Conservation (phyloP, 2,329 filamentous ascomycete genomes). For the Fusarium begoniae region DNA sequence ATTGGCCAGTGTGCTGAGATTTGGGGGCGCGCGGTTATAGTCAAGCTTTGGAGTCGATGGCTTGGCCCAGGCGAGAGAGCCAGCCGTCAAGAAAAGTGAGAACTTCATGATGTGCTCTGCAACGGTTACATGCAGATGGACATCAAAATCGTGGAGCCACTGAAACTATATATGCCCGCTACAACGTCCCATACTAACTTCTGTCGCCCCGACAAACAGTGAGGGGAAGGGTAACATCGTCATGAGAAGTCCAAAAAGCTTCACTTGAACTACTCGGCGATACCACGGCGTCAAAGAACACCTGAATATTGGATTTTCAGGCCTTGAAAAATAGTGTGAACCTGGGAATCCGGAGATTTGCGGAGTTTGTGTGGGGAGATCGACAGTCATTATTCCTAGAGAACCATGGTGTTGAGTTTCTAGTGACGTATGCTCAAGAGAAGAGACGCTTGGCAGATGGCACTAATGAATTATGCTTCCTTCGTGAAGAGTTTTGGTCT, state of each 20-base stretch:
- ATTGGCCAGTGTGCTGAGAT: conserved; percentile 51
- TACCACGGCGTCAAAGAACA: conserved; percentile 23
- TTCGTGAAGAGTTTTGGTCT: background rate
- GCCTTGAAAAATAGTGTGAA: conserved; percentile 2
- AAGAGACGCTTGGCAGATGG: conserved; percentile 21
- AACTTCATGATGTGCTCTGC: conserved; percentile 21
- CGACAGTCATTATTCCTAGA: conserved; percentile 13
- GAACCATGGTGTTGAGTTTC: conserved; percentile 16
- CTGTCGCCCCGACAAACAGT: conserved; percentile 23
- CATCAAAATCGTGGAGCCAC: background rate
- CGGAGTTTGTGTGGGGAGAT: conserved; percentile 37
- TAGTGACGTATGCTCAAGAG: conserved; percentile 23
- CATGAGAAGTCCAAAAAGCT: conserved; percentile 3
- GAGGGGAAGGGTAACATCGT: conserved; percentile 28
- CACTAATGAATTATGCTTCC: conserved; percentile 10
- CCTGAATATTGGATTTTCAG: background rate
- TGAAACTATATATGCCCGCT: conserved; percentile 22
- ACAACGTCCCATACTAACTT: background rate
- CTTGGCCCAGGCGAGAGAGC: conserved; percentile 30
- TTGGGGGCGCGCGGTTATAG: conserved; percentile 51
- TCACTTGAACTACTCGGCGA: conserved; percentile 17
- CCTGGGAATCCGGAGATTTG: conserved; percentile 31
- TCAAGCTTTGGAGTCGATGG: conserved; percentile 37
- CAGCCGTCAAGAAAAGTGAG: conserved; percentile 17
- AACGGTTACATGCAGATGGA: background rate